phyloP scores from a whole-genome alignment of 805 yeast genomes.

The Saccharomycopsis javanensis region DNA sequence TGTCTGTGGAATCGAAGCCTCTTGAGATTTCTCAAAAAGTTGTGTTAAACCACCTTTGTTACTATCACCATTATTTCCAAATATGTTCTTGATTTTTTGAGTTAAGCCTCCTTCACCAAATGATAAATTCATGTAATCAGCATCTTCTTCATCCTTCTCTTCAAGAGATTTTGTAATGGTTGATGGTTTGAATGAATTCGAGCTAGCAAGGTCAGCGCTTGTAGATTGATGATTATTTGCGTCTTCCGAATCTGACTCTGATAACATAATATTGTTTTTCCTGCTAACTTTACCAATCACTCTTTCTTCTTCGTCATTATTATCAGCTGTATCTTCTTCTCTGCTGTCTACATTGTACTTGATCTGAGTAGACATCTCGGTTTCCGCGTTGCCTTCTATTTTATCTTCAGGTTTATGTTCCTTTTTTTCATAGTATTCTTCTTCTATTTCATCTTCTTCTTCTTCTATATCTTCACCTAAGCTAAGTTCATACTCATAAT shows the following conservation, averaged over 20 bases:
- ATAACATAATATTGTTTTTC: neutral
- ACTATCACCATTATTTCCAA: neutral
- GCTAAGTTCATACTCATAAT: conserved; percentile 7
- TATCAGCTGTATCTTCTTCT: neutral
- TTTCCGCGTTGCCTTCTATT: neutral
- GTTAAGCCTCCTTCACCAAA: conserved; percentile 21
- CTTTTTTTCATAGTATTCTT: neutral
- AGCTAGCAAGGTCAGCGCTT: neutral
- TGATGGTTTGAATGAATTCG: neutral
- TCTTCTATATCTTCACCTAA: neutral
- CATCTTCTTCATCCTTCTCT: conserved; percentile 20
- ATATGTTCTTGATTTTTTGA: conserved; percentile 14
- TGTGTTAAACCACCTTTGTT: conserved; percentile 3
- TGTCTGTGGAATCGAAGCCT: neutral
- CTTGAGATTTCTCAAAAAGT: conserved; percentile 6
- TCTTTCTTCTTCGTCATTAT: conserved; percentile 3
- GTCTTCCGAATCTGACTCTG: neutral
- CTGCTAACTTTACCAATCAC: neutral
- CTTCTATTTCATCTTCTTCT: neutral
- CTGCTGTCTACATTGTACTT: neutral
- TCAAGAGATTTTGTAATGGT: neutral
- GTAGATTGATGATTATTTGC: neutral
- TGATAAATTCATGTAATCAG: conserved; percentile 1
- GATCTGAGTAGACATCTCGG: neutral
- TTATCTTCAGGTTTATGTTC: neutral